These are phyloP conservation scores for Baorangia bicolor DNA, from an alignment of 768 basidiomycete genomes.

Conservation along the genomic window DNA sequence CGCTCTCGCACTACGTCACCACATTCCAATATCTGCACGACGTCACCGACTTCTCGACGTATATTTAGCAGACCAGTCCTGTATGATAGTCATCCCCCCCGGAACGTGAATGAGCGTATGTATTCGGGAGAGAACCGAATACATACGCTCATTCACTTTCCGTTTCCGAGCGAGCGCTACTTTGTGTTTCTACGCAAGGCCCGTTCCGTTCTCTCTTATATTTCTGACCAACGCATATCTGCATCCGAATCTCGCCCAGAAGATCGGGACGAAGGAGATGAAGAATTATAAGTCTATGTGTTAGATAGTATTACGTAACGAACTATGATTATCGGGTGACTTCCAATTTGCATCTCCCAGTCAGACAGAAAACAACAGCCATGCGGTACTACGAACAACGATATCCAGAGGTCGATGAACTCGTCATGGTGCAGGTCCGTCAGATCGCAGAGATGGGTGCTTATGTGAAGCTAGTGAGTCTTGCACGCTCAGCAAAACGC, in stretches of 20 bases:
- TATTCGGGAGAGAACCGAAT: no score
- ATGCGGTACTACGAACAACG: constrained; percentile 95
- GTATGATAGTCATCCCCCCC: no score
- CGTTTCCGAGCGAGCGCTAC: no score
- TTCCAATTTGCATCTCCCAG: not conserved
- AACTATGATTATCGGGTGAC: not conserved
- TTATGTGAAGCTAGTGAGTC: constrained; percentile 91
- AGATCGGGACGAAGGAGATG: constrained; percentile 47
- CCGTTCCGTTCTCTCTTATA: constrained; percentile 4
- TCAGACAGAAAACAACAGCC: not conserved
- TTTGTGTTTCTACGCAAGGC: no score
- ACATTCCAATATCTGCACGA: no score
- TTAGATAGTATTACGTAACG: constrained; percentile 10
- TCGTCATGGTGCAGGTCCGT: constrained; percentile 99
- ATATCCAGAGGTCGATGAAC: constrained; percentile 95
- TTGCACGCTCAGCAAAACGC: not conserved
- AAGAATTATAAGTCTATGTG: no score
- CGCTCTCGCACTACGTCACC: no score
- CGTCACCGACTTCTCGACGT: no score
- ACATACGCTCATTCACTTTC: no score
- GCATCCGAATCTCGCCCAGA: constrained; percentile 31
- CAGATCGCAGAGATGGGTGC: constrained; percentile 99
- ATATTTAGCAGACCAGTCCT: no score
- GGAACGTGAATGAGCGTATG: no score
- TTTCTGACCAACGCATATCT: constrained; percentile 18